phyloP scores from a whole-genome alignment of 1,284 basidiomycete genomes.

The Ceratobasidium sp. region DNA sequence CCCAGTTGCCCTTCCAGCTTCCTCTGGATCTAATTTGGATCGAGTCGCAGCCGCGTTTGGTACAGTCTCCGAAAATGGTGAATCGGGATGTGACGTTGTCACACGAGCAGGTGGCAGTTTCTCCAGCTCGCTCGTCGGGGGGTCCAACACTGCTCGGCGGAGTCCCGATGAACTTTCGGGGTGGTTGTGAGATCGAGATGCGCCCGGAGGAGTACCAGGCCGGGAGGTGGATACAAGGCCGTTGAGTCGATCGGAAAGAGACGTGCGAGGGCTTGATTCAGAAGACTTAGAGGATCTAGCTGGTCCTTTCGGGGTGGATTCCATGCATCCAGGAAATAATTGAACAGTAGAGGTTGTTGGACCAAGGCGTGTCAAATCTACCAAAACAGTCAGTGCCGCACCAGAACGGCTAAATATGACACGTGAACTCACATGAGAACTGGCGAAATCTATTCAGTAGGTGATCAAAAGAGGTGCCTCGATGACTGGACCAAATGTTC shows the following conservation, averaged over 20 bases:
- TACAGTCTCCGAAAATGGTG: not conserved
- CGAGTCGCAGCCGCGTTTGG: not conserved
- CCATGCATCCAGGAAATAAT: slow-evolving; percentile 16
- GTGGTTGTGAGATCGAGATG: not conserved
- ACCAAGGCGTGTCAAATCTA: too few relatives aligned
- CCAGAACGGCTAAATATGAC: not conserved
- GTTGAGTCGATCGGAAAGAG: slow-evolving; percentile 20
- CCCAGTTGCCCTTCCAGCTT: not conserved
- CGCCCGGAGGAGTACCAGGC: slow-evolving; percentile 5
- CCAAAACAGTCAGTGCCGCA: too few relatives aligned
- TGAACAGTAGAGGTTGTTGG: too few relatives aligned
- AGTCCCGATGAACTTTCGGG: not conserved
- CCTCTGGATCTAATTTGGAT: not conserved
- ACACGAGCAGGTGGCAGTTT: slow-evolving; percentile 26
- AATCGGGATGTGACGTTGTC: slow-evolving; percentile 13
- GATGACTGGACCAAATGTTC: too few relatives aligned
- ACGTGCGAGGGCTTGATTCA: slow-evolving; percentile 25
- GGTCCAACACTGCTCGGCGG: not conserved
- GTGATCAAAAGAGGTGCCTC: too few relatives aligned
- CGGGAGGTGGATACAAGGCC: slow-evolving; percentile 12
- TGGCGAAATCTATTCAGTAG: not conserved
- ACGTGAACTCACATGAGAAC: not conserved
- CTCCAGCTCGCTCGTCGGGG: slow-evolving; percentile 7
- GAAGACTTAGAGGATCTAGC: slow-evolving; percentile 10
- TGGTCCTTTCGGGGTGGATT: not conserved